Percentiles rank a stretch among this genome's conserved stretches.
phyloP scores from a whole-genome alignment of 192 early-diverging fungal species.

The Geranomyces michiganensis region DNA sequence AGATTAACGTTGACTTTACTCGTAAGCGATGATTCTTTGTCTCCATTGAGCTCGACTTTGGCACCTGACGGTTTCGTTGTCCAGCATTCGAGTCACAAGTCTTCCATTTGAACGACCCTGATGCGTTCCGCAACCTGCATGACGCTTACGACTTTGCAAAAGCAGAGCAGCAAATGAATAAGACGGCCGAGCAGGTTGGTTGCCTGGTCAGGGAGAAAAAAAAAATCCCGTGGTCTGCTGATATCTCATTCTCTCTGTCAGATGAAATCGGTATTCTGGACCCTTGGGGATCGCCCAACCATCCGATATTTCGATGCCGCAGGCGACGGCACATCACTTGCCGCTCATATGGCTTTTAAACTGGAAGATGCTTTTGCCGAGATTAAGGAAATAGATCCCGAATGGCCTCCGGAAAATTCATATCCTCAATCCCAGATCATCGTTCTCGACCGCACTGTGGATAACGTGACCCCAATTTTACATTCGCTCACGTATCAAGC shows the following conservation, averaged over 20 bases:
- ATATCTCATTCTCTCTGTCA: background rate
- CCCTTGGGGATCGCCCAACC: slow-evolving; percentile 46
- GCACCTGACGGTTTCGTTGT: background rate
- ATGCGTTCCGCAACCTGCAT: slow-evolving; percentile 40
- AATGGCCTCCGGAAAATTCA: slow-evolving; percentile 30
- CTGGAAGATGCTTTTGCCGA: slow-evolving; percentile 26
- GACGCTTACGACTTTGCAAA: slow-evolving; percentile 24
- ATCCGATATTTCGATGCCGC: slow-evolving; percentile 90
- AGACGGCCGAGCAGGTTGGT: slow-evolving; percentile 31
- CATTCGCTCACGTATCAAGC: slow-evolving; percentile 64
- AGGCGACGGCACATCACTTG: slow-evolving; percentile 47
- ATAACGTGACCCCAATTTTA: slow-evolving; percentile 41
- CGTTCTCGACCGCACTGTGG: slow-evolving; percentile 47
- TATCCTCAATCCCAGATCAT: slow-evolving; percentile 44
- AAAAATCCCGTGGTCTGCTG: background rate
- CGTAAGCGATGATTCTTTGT: slow-evolving; percentile 21
- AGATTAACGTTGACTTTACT: slow-evolving; percentile 58
- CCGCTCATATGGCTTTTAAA: slow-evolving; percentile 41
- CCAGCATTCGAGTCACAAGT: slow-evolving; percentile 54
- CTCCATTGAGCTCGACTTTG: too few relatives aligned
- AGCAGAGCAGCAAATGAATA: slow-evolving; percentile 31
- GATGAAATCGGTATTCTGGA: slow-evolving; percentile 50
- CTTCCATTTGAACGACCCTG: slow-evolving; percentile 45
- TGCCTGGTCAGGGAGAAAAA: background rate
- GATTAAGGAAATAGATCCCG: slow-evolving; percentile 34